Evolutionary conservation across 2,329 filamentous ascomycete genomes (phyloP), one percentile per base, ranked within the genome.

Genomic region (Rutstroemia sydowiana): DNA sequence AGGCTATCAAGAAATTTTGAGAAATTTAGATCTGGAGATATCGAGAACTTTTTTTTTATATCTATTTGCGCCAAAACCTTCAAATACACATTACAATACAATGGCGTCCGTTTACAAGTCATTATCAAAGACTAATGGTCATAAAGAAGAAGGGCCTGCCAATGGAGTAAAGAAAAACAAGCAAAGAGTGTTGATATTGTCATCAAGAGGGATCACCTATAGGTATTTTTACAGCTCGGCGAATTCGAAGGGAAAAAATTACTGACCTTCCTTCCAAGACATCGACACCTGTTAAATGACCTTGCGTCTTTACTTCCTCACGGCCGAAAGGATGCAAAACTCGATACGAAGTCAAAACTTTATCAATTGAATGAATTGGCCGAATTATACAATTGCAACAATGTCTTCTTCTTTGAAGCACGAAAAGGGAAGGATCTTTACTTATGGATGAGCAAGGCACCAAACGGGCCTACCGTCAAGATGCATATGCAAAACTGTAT

Each of bases 371-470:
- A 93, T 71, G 88, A 91, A 64, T 65, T 74, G 37, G 65, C 73
- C 62, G 81, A 85, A 59, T 77, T 95, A 28, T 93, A 95, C 75
- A 95, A 93, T 67, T 95, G 88, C 78, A 95, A 95, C 73, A 92
- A 95, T 67, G 81, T 93, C 52, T 78, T 96, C 56, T 98, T 95
- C 73, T 95, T 96, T 67, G 92, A 98, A 73, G 91, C 91, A 42
- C 79, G 91, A 55, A 98, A 97, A 71, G 88, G 86, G 54, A 85
- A 95, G 71, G 93, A 97, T 75, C 75, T 97, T 18, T 98, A 97
- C 70, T 75, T 95, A 57, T 96, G 90, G 90, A 80, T 96, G 65
- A 84, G 86, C 70, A 95, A 95, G 66, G 85, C 90, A 2, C 93
- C 92, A 64, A 75, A 78, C 54, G 75, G 75, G 5, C 76, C 77